Percentiles rank a stretch among this genome's conserved stretches.
phyloP scores from a whole-genome alignment of 2,329 filamentous ascomycete species.

The Arthroderma sp. region DNA sequence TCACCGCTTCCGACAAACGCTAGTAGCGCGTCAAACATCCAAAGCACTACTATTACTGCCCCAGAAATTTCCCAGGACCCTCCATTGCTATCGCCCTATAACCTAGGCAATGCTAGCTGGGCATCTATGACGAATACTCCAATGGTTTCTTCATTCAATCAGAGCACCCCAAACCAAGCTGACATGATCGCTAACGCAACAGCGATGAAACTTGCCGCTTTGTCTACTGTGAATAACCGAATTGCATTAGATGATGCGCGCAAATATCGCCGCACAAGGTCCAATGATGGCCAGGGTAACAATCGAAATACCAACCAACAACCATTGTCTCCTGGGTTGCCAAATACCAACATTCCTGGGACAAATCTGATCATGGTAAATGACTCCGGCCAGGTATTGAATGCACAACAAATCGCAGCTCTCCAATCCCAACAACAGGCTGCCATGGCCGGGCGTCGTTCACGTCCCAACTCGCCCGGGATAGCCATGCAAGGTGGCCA shows the following conservation, averaged over 20 bases:
- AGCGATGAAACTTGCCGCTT: conserved; percentile 92
- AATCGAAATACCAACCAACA: conserved; percentile 38
- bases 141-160: conserved; percentile 75
- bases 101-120: conserved; percentile 78
- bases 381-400: conserved; percentile 77
- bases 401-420: conserved; percentile 69
- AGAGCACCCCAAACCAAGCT: conserved; percentile 54
- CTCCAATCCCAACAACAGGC: conserved; percentile 56
- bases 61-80: conserved; percentile 58
- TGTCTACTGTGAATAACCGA: conserved; percentile 96
- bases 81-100: conserved; percentile 70
- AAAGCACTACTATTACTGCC: conserved; percentile 68
- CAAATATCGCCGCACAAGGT: conserved; percentile 84
- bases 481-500: conserved; percentile 59
- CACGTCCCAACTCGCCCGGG: conserved; percentile 79
- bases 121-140: conserved; percentile 97
- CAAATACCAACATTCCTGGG: conserved; percentile 49
- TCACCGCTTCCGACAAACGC: conserved; percentile 60
- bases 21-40: conserved; percentile 55
- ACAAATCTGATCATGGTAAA: conserved; percentile 88
- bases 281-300: conserved; percentile 56
- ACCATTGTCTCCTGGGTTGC: conserved; percentile 54
- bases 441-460: conserved; percentile 46
- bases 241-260: conserved; percentile 93
- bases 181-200: conserved; percentile 99